phyloP scores from a whole-genome alignment of 2,329 filamentous ascomycete species.

The Arthroderma sp. region DNA sequence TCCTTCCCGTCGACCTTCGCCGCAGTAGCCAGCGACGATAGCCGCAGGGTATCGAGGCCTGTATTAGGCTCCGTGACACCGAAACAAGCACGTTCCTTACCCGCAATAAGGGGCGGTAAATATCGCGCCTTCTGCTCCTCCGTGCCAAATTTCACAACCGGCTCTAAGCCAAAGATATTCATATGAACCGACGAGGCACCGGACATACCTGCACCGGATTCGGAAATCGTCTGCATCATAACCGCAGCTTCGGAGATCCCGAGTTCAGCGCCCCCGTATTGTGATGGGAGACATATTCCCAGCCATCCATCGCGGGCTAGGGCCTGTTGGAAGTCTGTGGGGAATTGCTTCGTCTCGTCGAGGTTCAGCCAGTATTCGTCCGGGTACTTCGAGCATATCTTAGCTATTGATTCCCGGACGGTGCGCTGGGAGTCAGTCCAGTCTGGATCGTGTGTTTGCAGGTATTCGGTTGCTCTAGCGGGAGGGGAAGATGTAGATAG shows the following conservation, averaged over 20 bases:
- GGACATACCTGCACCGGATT: conserved; percentile 32
- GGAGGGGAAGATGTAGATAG: conserved; percentile 5
- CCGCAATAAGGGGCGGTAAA: conserved; percentile 66
- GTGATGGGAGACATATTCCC: conserved; percentile 32
- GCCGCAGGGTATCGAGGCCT: conserved; percentile 65
- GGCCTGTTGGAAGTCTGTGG: conserved; percentile 27
- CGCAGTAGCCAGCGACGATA: conserved; percentile 68
- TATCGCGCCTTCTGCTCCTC: conserved; percentile 75
- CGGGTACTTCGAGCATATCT: conserved; percentile 31
- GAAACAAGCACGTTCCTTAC: conserved; percentile 71
- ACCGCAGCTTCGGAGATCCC: conserved; percentile 32
- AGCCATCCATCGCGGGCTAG: conserved; percentile 33
- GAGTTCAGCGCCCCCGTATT: conserved; percentile 31
- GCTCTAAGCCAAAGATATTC: conserved; percentile 37
- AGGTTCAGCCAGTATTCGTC: conserved; percentile 31
- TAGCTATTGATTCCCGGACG: conserved; percentile 32
- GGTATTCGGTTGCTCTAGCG: conserved; percentile 16
- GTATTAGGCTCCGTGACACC: conserved; percentile 87
- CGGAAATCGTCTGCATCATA: conserved; percentile 38
- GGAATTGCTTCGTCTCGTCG: conserved; percentile 27
- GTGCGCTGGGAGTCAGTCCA: conserved; percentile 29
- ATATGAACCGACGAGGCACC: conserved; percentile 33
- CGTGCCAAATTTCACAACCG: conserved; percentile 54
- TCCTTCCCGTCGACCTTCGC: conserved; percentile 16
- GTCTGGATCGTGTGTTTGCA: conserved; percentile 20